These are phyloP conservation scores for Teratosphaeria gauchensis DNA, from an alignment of 2,329 filamentous ascomycete genomes.

Conservation along the genomic window DNA sequence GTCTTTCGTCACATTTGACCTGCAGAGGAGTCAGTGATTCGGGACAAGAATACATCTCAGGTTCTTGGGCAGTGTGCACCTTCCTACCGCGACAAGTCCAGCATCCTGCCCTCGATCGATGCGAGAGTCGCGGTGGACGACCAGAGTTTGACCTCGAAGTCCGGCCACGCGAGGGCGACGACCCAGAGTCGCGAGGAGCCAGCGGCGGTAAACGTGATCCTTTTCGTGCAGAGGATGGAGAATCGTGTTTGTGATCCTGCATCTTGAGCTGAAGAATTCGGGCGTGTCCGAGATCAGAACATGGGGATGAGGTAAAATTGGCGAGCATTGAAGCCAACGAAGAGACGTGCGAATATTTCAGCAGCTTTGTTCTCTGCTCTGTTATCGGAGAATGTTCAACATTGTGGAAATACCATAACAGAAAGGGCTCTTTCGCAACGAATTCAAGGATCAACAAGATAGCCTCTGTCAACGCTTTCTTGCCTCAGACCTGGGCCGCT, in stretches of 20 bases:
- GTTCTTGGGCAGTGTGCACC: conserved; percentile 9
- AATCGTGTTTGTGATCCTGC: conserved; percentile 1
- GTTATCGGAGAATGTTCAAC: background rate
- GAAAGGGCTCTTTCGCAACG: background rate
- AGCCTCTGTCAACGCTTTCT: background rate
- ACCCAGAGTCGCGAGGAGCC: conserved; percentile 18
- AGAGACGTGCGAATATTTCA: conserved; percentile 1
- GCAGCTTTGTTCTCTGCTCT: background rate
- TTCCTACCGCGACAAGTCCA: conserved; percentile 33
- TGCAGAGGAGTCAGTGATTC: conserved; percentile 12
- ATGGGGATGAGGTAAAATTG: conserved; percentile 2
- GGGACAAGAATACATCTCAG: background rate
- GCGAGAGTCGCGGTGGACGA: conserved; percentile 36
- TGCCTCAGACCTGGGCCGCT: background rate
- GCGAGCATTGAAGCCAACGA: conserved; percentile 2
- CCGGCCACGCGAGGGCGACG: conserved; percentile 14
- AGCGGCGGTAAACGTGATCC: conserved; percentile 25
- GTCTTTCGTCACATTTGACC: conserved; percentile 49
- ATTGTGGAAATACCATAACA: background rate
- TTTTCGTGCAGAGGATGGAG: conserved; percentile 4
- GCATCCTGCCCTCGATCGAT: conserved; percentile 45
- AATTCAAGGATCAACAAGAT: background rate
- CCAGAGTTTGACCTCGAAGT: conserved; percentile 7
- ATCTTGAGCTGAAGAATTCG: conserved; percentile 1
- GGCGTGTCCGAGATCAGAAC: conserved; percentile 1